Percentiles rank a stretch among this genome's conserved stretches.
Evolutionary conservation across 441 rosid genomes (phyloP).

Genomic region (Omphalea diandra): DNA sequence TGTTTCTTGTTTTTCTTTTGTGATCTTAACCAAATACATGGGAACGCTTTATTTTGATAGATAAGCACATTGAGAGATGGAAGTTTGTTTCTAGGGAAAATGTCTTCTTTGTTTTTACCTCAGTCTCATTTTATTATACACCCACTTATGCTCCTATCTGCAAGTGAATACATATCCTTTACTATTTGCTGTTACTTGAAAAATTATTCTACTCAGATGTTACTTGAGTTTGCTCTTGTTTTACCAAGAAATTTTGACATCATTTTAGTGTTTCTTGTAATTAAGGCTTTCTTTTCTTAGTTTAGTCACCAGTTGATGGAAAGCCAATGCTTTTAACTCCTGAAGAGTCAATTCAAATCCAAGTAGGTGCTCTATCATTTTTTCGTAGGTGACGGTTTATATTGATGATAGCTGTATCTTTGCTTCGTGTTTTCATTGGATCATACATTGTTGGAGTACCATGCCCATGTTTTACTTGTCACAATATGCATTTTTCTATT

Average conservation of each 20-base stretch:
- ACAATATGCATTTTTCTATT: background rate
- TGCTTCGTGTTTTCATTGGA: background rate
- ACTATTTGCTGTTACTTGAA: background rate
- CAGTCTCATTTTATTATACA: background rate
- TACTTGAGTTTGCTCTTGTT: background rate
- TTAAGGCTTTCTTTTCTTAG: constrained; percentile 27
- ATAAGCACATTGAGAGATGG: background rate
- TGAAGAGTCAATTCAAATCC: constrained; percentile 82
- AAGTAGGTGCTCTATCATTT: constrained; percentile 40
- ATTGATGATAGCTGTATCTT: background rate
- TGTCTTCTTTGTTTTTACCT: background rate
- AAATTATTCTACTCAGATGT: background rate
- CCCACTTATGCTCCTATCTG: background rate
- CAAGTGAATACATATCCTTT: background rate
- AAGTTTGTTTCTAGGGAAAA: background rate
- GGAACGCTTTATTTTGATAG: background rate
- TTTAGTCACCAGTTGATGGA: constrained; percentile 81
- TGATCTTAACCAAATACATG: background rate
- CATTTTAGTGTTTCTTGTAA: constrained; percentile 26
- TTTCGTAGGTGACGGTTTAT: background rate
- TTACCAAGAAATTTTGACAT: background rate
- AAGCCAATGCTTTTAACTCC: constrained; percentile 85
- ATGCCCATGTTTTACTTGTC: background rate
- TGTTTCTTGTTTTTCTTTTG: background rate
- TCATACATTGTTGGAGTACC: background rate